Evolutionary conservation across 176 grass and related monocot species (phyloP).

Genomic region (Puya raimondii): DNA sequence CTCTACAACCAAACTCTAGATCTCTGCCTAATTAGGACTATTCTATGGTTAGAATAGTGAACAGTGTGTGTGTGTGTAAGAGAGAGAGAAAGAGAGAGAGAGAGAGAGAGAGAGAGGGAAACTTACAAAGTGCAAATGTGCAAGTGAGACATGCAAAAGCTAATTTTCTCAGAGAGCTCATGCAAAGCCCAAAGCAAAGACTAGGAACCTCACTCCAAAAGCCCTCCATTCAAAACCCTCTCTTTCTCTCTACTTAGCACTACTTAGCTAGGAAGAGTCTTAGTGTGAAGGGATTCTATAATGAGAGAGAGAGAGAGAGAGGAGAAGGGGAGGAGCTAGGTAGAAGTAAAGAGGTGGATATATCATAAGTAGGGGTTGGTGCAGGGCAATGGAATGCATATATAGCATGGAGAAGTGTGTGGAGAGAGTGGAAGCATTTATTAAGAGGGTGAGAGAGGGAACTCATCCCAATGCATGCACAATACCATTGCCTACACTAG

Average conservation of each 20-base stretch:
- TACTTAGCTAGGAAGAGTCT: not conserved
- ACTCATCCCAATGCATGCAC: not conserved
- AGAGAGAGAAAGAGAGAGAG: not conserved
- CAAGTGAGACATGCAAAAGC: conserved; percentile 15
- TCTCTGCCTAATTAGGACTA: too few species aligned
- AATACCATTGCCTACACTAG: not conserved
- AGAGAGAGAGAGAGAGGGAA: not conserved
- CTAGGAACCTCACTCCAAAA: not conserved
- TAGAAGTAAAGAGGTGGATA: not conserved
- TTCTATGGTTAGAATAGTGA: not conserved
- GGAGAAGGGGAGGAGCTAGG: not conserved
- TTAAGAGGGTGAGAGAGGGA: not conserved
- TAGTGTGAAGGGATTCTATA: too few species aligned
- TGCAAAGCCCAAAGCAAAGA: not conserved
- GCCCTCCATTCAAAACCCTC: not conserved
- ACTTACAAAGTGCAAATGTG: conserved; percentile 18
- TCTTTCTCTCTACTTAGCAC: not conserved
- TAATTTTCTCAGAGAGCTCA: conserved; percentile 10
- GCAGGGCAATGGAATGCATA: not conserved
- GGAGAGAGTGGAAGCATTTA: not conserved
- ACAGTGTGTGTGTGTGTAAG: not conserved
- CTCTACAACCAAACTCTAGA: too few species aligned
- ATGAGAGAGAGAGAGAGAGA: not conserved
- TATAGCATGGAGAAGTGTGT: not conserved
- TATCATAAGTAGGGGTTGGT: not conserved